Conservation (phyloP, 805 yeast genomes). For the Clavispora santaluciae region DNA sequence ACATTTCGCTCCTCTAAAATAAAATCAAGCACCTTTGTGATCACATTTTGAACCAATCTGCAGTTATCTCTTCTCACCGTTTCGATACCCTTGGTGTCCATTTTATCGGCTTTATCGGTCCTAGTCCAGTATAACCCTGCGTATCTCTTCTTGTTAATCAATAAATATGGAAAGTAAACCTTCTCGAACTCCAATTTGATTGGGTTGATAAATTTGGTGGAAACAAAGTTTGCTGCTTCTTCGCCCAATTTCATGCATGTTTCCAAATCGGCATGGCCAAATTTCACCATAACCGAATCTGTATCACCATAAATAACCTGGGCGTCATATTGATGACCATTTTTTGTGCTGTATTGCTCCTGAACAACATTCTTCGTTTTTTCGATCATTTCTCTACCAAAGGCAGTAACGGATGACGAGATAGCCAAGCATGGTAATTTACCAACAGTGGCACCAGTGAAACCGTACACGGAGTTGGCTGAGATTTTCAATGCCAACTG, state of each 20-base stretch:
- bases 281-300: slow-evolving; percentile 98
- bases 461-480: slow-evolving; percentile 98
- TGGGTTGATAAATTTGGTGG: slow-evolving; percentile 73
- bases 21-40: slow-evolving; percentile 81
- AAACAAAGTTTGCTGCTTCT: slow-evolving; percentile 88
- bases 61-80: slow-evolving; percentile 98
- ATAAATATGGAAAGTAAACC: slow-evolving; percentile 88
- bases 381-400: slow-evolving; percentile 96
- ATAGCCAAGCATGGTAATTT: slow-evolving; percentile 94
- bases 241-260: slow-evolving; percentile 90
- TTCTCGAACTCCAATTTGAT: slow-evolving; percentile 95
- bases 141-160: slow-evolving; percentile 93
- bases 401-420: slow-evolving; percentile 92
- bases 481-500: slow-evolving; percentile 94
- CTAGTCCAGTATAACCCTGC: slow-evolving; percentile 97
- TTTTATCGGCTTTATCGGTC: slow-evolving; percentile 87
- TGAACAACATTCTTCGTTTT: slow-evolving; percentile 83
- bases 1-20: slow-evolving; percentile 87
- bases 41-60: slow-evolving; percentile 87
- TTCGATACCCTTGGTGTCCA: slow-evolving; percentile 98
- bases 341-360: slow-evolving; percentile 67
- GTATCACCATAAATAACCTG: slow-evolving; percentile 97
- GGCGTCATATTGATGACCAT: slow-evolving; percentile 82
- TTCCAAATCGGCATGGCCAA: slow-evolving; percentile 75
- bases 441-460: slow-evolving; percentile 98